A percentile compares a stretch with the other conserved stretches of the same genome.
phyloP scores from a whole-genome alignment of 108 stramenopile species.

The Skeletonema marinoi region DNA sequence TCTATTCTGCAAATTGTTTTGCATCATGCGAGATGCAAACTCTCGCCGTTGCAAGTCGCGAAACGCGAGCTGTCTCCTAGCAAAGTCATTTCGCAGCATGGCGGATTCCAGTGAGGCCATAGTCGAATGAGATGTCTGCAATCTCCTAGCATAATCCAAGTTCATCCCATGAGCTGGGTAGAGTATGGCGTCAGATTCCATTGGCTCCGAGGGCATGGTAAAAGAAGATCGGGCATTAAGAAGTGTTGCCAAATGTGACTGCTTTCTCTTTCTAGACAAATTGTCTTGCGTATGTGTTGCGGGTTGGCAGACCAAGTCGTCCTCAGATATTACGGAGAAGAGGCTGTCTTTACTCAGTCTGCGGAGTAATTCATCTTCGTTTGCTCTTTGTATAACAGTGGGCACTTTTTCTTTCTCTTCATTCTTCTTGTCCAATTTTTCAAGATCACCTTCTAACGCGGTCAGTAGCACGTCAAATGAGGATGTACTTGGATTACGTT shows the following conservation, averaged over 20 bases:
- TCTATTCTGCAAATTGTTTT: neutral
- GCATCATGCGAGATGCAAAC: neutral
- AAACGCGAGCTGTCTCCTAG: neutral
- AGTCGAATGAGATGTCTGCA: neutral
- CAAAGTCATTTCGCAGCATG: conserved; percentile 3
- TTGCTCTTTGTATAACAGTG: neutral
- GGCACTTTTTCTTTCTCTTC: conserved; percentile 1
- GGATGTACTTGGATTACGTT: conserved; percentile 9
- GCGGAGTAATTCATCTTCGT: neutral
- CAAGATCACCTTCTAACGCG: conserved; percentile 20
- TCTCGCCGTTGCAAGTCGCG: neutral
- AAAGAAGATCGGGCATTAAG: neutral
- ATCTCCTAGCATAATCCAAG: neutral
- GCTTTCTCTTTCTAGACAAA: neutral
- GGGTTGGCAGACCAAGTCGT: neutral
- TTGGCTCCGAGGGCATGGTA: neutral
- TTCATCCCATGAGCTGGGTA: neutral
- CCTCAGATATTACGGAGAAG: neutral
- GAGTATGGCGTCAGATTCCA: neutral
- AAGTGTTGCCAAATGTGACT: neutral
- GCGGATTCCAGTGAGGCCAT: neutral
- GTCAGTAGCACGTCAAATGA: conserved; percentile 32
- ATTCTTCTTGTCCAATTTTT: conserved; percentile 15
- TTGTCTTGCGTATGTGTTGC: neutral
- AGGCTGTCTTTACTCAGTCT: neutral